Conservation (phyloP, 768 basidiomycete species). For the Phaffia tasmanica region DNA sequence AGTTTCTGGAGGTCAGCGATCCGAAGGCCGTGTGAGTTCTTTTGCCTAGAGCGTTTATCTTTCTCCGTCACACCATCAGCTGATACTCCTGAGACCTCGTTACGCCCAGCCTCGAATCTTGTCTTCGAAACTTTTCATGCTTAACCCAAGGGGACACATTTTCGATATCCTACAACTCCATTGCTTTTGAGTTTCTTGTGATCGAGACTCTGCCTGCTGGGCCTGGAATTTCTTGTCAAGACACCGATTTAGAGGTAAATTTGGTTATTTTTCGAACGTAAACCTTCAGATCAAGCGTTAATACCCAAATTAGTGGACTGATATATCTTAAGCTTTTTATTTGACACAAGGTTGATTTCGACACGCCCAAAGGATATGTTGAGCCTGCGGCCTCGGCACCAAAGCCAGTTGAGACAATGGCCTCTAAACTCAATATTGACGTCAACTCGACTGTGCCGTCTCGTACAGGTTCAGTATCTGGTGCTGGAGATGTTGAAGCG, state of each 20-base stretch:
- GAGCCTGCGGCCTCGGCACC: constrained; percentile 77
- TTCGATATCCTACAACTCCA: constrained; percentile 93
- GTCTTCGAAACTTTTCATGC: constrained; percentile 80
- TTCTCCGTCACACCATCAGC: not conserved
- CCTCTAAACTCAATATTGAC: constrained; percentile 91
- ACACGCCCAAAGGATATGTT: constrained; percentile 68
- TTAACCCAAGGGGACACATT: constrained; percentile 94
- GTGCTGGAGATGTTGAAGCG: constrained; percentile 21
- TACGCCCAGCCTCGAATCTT: constrained; percentile 69
- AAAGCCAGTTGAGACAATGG: constrained; percentile 78
- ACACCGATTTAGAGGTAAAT: constrained; percentile 75
- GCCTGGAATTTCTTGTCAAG: constrained; percentile 74
- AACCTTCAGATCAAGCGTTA: not conserved
- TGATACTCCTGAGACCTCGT: not conserved
- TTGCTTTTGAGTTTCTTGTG: constrained; percentile 86
- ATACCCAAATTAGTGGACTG: not conserved
- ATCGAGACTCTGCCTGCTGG: constrained; percentile 79
- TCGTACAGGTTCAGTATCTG: constrained; percentile 49
- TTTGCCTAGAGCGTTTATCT: not conserved
- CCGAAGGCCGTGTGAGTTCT: constrained; percentile 84
- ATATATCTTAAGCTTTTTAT: not conserved
- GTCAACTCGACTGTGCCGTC: constrained; percentile 48
- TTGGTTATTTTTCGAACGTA: too few species aligned
- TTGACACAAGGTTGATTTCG: constrained; percentile 64
- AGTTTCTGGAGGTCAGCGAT: constrained; percentile 94